Percentiles rank a stretch among this genome's conserved stretches.
Evolutionary conservation across 495 filamentous ascomycete species (phyloP).

Genomic region (Chaetomidium leptoderma): DNA sequence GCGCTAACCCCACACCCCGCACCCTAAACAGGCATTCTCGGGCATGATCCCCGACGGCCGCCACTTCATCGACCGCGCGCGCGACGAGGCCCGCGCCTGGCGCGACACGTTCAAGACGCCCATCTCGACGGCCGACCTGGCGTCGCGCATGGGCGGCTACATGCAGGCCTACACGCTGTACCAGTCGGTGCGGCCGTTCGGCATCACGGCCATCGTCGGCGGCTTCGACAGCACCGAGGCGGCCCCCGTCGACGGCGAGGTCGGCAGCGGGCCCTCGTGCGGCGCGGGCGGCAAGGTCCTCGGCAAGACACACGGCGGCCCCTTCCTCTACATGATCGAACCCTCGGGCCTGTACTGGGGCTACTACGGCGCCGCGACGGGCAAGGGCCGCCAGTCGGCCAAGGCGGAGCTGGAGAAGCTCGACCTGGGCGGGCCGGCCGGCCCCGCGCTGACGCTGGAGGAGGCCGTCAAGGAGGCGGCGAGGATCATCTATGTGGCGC

Average conservation of each 20-base stretch:
- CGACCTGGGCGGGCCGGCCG: constrained; percentile 62
- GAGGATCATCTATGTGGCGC: constrained; percentile 90
- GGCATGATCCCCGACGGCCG: constrained; percentile 91
- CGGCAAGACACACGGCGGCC: constrained; percentile 75
- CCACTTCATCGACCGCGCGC: constrained; percentile 89
- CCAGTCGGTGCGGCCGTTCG: constrained; percentile 91
- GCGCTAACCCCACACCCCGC: neutral
- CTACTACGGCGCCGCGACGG: constrained; percentile 95
- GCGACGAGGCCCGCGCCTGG: constrained; percentile 88
- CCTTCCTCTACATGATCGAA: constrained; percentile 96
- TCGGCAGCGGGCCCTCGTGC: constrained; percentile 69
- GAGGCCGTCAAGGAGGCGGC: constrained; percentile 95
- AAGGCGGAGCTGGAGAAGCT: constrained; percentile 98
- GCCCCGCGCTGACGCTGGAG: constrained; percentile 58
- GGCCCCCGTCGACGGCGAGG: constrained; percentile 76
- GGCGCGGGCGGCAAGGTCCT: constrained; percentile 77
- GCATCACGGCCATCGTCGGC: constrained; percentile 88
- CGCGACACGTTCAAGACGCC: constrained; percentile 85
- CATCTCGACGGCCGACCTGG: constrained; percentile 79
- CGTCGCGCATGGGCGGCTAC: constrained; percentile 87
- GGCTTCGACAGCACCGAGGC: constrained; percentile 88
- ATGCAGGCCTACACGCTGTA: constrained; percentile 97
- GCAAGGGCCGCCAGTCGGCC: constrained; percentile 90
- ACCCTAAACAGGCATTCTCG: constrained; percentile 68
- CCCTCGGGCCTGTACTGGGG: constrained; percentile 97